Conservation (phyloP, 2,329 filamentous ascomycete genomes). For the Lomentospora prolificans region DNA sequence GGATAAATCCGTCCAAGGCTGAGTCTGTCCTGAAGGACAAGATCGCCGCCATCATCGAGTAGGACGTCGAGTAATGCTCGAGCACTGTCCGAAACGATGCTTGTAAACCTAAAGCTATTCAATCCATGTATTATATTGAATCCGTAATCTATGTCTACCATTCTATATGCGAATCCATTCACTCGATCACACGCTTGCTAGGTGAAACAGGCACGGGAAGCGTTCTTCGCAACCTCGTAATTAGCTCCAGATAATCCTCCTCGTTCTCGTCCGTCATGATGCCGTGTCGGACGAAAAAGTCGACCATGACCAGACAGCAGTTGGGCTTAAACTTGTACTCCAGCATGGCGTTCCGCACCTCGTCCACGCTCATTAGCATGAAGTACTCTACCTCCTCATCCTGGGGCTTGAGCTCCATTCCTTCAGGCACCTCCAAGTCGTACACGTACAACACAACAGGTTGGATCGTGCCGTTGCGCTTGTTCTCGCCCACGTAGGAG, state of each 20-base stretch:
- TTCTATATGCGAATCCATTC: neutral
- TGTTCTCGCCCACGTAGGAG: constrained; percentile 17
- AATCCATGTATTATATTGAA: no score
- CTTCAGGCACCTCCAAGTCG: constrained; percentile 55
- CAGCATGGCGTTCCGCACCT: constrained; percentile 52
- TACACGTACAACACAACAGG: constrained; percentile 55
- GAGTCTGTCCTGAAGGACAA: constrained; percentile 32
- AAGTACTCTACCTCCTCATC: constrained; percentile 77
- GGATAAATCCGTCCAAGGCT: constrained; percentile 42
- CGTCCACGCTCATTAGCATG: constrained; percentile 49
- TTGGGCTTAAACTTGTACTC: constrained; percentile 76
- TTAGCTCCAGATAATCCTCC: constrained; percentile 61
- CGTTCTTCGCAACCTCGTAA: constrained; percentile 30
- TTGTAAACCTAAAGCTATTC: no score
- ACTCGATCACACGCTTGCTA: neutral
- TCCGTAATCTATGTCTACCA: neutral
- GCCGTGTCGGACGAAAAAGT: constrained; percentile 73
- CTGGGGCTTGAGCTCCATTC: constrained; percentile 53
- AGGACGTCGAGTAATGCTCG: neutral
- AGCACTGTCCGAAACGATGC: no score
- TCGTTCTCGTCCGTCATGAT: constrained; percentile 65
- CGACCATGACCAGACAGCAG: constrained; percentile 65
- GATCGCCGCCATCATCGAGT: constrained; percentile 4
- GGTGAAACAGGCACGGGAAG: constrained; percentile 27
- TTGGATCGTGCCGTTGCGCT: constrained; percentile 19